Conservation (phyloP, 495 filamentous ascomycete genomes). For the Endocarpon pusillum region DNA sequence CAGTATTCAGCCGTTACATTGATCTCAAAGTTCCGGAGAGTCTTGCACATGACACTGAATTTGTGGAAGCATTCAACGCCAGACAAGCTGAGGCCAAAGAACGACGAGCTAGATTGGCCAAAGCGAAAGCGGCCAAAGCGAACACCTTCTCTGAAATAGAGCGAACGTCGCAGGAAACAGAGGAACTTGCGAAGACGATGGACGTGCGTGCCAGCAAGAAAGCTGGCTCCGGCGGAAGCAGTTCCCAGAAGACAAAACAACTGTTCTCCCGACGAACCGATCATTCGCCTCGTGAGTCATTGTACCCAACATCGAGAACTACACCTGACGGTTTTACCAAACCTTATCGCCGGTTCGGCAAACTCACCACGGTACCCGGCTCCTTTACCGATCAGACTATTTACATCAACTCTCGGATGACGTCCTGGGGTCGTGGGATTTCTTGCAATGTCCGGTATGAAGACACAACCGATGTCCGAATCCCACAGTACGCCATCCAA, state of each 20-base stretch:
- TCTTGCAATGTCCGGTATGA: slow-evolving; percentile 45
- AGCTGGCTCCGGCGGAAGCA: too few species aligned
- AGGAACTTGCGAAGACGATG: slow-evolving; percentile 23
- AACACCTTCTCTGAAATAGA: too few species aligned
- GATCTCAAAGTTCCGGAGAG: slow-evolving; percentile 1
- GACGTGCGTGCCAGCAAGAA: slow-evolving; percentile 24
- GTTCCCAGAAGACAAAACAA: too few species aligned
- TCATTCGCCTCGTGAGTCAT: neutral
- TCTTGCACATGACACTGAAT: neutral
- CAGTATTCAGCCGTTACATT: neutral
- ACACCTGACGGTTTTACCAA: slow-evolving; percentile 14
- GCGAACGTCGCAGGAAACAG: too few species aligned
- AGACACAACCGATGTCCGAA: slow-evolving; percentile 38
- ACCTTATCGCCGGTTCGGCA: slow-evolving; percentile 26
- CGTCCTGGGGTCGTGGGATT: slow-evolving; percentile 56
- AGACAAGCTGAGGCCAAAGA: too few species aligned
- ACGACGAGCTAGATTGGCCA: neutral
- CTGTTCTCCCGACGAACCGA: neutral
- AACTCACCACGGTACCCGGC: slow-evolving; percentile 23
- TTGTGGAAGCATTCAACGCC: too few species aligned
- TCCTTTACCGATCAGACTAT: slow-evolving; percentile 39
- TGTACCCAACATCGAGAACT: slow-evolving; percentile 8
- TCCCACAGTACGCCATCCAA: slow-evolving; percentile 69
- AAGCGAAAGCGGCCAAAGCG: neutral
- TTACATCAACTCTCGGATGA: slow-evolving; percentile 42